phyloP scores from a whole-genome alignment of 2,329 filamentous ascomycete species.

The Aspergillus cejpii region DNA sequence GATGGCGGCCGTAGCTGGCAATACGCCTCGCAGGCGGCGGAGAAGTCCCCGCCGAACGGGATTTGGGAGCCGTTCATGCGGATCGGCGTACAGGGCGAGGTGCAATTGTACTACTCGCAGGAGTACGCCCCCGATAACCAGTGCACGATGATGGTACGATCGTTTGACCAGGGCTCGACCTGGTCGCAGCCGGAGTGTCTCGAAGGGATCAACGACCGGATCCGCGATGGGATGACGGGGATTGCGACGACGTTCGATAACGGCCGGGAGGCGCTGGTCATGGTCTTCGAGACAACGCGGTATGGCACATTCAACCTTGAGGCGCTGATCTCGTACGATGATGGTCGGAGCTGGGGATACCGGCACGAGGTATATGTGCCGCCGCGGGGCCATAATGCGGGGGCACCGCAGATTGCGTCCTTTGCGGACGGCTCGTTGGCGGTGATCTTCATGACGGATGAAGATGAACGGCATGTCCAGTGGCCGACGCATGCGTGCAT shows the following conservation, averaged over 20 bases:
- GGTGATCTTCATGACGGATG: conserved; percentile 46
- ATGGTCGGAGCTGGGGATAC: conserved; percentile 37
- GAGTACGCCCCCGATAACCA: conserved; percentile 45
- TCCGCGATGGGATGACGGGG: conserved; percentile 41
- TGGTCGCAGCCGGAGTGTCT: conserved; percentile 43
- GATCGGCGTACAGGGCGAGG: conserved; percentile 31
- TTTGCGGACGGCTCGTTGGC: conserved; percentile 38
- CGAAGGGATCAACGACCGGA: conserved; percentile 34
- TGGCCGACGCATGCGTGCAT: conserved; percentile 40
- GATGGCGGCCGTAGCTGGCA: conserved; percentile 43
- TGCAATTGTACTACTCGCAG: conserved; percentile 45
- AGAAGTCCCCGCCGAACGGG: conserved; percentile 37
- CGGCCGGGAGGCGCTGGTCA: conserved; percentile 35
- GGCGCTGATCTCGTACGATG: conserved; percentile 42
- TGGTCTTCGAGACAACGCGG: conserved; percentile 45
- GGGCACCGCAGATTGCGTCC: conserved; percentile 42
- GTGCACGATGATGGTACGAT: conserved; percentile 46
- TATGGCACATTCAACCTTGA: conserved; percentile 40
- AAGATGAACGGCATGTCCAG: conserved; percentile 30
- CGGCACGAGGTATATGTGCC: conserved; percentile 41
- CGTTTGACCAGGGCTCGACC: conserved; percentile 38
- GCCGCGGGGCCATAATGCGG: conserved; percentile 35
- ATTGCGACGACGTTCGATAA: conserved; percentile 32
- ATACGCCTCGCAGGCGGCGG: conserved; percentile 42
- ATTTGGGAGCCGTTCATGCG: conserved; percentile 50